phyloP scores from a whole-genome alignment of 257 asterid genomes.

The Paraleonurus japonicus region DNA sequence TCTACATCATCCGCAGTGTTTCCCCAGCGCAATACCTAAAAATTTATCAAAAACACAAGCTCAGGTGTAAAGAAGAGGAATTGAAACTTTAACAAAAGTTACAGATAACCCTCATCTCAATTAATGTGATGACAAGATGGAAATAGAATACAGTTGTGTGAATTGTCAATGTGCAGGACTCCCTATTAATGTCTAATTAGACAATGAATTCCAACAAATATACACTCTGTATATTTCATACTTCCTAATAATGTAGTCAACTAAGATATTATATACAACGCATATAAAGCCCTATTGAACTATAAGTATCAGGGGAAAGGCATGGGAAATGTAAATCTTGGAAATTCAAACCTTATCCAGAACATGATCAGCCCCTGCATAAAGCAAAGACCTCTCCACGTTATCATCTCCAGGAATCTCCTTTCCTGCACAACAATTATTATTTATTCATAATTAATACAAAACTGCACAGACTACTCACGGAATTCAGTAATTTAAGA shows the following conservation, averaged over 20 bases:
- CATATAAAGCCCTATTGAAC: not conserved
- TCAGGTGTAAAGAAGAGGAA: not conserved
- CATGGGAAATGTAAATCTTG: not conserved
- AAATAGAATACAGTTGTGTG: not conserved
- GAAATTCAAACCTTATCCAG: conserved; percentile 56
- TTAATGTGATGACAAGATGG: not conserved
- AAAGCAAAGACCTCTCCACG: conserved; percentile 47
- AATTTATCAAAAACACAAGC: conserved; percentile 13
- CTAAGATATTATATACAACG: not conserved
- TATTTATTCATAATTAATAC: not conserved
- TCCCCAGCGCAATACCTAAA: conserved; percentile 70
- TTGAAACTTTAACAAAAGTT: conserved; percentile 1
- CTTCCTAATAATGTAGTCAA: not conserved
- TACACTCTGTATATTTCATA: too few relatives aligned
- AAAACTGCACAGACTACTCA: conserved; percentile 1
- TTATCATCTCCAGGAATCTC: conserved; percentile 62
- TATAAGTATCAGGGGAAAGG: not conserved
- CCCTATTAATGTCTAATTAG: not conserved
- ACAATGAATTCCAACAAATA: not conserved
- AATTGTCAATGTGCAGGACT: not conserved
- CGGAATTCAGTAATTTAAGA: not conserved
- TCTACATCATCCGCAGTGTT: conserved; percentile 53
- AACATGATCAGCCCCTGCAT: conserved; percentile 69
- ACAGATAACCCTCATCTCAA: not conserved
- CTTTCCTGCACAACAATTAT: conserved; percentile 52